Evolutionary conservation across 345 rosid genomes (phyloP), one percentile per base, ranked within the genome.

Genomic region (Ceriops decandra): DNA sequence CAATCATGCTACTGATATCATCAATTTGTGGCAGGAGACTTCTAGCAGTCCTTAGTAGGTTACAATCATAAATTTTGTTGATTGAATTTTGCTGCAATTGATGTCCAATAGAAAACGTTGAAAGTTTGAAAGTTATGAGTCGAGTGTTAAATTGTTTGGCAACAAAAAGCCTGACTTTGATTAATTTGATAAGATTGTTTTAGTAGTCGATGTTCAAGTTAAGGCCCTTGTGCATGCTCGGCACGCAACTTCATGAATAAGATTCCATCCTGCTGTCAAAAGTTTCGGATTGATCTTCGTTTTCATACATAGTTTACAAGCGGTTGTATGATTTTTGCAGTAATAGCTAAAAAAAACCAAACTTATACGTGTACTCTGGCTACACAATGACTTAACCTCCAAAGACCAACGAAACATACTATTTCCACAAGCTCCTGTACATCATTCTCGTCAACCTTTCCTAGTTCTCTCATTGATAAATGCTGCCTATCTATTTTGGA

Each of bases 1-100:
- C 63, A 87, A 91, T 70, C 95, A 91, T 76, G 95, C 97, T 53
- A 84, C 97, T 22, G 95, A 89, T 36, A 79, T 93, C 69, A 88
- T 93, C 84, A 86, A 87, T 53, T 81, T 87, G 60, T 90, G 96
- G 96, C 97, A 89, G 76, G 78, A 85, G 56, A 80, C 80, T 24
- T 82, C 85, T 57, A 84, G 82, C 35, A 74, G 76, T 69, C 72
- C 78, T 11, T 60, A 74, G 10, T 79, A 57, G 80, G 64, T 51
- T 6, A 15, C 31, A 59, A 31, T 32, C 17, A 13, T 15, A 16
- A 16, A 33, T 27, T 27, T 27, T 27, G 21, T 27, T 20, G 32
- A 16, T 31, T 57, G 26, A 57, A 59, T 59, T 27, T 27, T 28
- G 7, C 20, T 33, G 17, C 17, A 17, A 10, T 20, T 59, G 8